Evolutionary conservation across 1,284 basidiomycete genomes (phyloP), one percentile per base, ranked within the genome.

Genomic region (Cutaneotrichosporon sp.): DNA sequence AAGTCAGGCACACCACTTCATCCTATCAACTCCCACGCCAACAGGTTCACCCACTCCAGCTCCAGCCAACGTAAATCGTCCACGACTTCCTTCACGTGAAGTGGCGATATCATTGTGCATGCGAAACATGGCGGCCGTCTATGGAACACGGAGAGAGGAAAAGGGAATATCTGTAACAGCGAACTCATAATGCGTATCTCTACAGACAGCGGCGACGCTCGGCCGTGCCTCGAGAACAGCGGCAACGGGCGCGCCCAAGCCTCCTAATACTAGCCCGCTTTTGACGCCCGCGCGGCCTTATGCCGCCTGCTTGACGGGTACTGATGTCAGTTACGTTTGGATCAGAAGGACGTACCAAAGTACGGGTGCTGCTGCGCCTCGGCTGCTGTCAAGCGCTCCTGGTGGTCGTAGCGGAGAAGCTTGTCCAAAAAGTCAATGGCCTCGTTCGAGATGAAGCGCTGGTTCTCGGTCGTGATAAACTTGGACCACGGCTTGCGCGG

Each of bases 361-460:
- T 96, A 97, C 40, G 89, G 85, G 75, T 97, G 93, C 22, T 83
- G 84, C 80, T 95, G 92, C 10, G 91, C 91, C 81, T 97, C 94
- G 70, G 88, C 85, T 53, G 96, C 96, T 31, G 96, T 99, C 67
- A 97, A 84, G 61, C 96, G 88, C 78, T 97, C 94, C 83, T 97
- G 93, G 78, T 98, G 96, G 79, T 98, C 81, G 80, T 98, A 99
- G 56, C 92, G 88, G 73, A 99, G 86, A 55, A 99, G 85, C 82
- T 95, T 95, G 83, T 99, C 96, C 67, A 99, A 82, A 76, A 98
- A 90, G 83, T 98, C 94, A 73, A 95, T 90, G n/a, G 93, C 94
- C 76, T 96, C 93, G 78, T 93, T 97, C n/a, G 92, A 93, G 71
- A 98, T 93, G 81, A 92, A 97, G 62, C 94, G 88, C 81, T 97